These are phyloP conservation scores for Ophiostoma fasciatum DNA, from an alignment of 2,329 filamentous ascomycete species.

Conservation along the genomic window DNA sequence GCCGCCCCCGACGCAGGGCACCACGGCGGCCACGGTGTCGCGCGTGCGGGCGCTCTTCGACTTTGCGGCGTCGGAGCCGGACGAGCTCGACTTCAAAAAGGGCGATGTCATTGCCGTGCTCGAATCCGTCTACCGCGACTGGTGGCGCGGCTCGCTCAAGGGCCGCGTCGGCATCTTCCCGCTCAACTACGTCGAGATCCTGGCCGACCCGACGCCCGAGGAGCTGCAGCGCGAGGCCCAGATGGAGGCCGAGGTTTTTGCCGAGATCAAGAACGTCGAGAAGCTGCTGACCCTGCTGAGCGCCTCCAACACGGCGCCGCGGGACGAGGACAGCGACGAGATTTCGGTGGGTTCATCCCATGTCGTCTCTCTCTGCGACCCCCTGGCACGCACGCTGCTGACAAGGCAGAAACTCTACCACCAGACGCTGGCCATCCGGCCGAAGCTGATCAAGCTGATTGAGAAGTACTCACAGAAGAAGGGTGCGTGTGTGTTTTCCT, in stretches of 20 bases:
- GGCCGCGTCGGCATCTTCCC: conserved; percentile 97
- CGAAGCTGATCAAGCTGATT: conserved; percentile 94
- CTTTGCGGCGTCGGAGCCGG: conserved; percentile 84
- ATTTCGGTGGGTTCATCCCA: conserved; percentile 50
- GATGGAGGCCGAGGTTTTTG: conserved; percentile 66
- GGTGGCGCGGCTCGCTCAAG: conserved; percentile 93
- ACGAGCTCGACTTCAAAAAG: conserved; percentile 90
- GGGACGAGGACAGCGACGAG: conserved; percentile 90
- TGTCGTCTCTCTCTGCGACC: background rate
- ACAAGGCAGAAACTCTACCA: conserved; percentile 58
- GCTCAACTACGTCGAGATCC: conserved; percentile 95
- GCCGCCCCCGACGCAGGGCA: conserved; percentile 45
- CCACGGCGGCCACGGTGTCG: conserved; percentile 90
- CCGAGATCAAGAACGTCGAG: conserved; percentile 49
- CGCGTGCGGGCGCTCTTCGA: conserved; percentile 87
- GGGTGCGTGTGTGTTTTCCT: conserved; percentile 33
- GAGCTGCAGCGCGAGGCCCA: conserved; percentile 91
- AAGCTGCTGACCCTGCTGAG: conserved; percentile 77
- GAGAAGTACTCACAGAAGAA: conserved; percentile 99
- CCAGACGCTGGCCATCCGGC: conserved; percentile 82
- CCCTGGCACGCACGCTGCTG: background rate
- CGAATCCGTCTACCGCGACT: conserved; percentile 97
- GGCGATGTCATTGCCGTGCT: conserved; percentile 94
- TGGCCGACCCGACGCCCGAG: conserved; percentile 85
- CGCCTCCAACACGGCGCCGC: conserved; percentile 63